Percentiles rank a stretch among this genome's conserved stretches.
phyloP scores from a whole-genome alignment of 2,329 filamentous ascomycete species.

The Orbilia quercus region DNA sequence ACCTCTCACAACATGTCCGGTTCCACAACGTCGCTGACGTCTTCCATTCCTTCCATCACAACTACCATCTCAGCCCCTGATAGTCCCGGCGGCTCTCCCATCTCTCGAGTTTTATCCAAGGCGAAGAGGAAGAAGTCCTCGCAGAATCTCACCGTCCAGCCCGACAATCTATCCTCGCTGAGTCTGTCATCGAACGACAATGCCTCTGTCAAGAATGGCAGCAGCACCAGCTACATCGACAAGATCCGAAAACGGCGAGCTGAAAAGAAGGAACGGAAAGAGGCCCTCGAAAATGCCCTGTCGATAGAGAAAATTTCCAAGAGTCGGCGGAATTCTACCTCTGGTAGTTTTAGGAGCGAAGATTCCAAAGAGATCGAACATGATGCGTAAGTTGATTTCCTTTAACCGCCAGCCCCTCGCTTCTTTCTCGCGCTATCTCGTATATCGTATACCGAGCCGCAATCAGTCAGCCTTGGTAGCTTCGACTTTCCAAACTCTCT shows the following conservation, averaged over 20 bases:
- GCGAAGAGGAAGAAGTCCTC: constrained; percentile 50
- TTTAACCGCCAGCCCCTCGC: constrained; percentile 8
- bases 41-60: constrained; percentile 46
- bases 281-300: constrained; percentile 16
- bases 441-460: constrained; percentile 46
- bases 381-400: constrained; percentile 48
- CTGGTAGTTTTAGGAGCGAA: constrained; percentile 42
- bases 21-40: constrained; percentile 36
- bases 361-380: constrained; percentile 41
- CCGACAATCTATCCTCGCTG: constrained; percentile 35
- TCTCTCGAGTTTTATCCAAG: constrained; percentile 39
- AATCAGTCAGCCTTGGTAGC: constrained; percentile 12
- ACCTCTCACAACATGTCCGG: constrained; percentile 23
- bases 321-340: constrained; percentile 31
- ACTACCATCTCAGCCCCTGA: constrained; percentile 49
- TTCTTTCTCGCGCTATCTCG: constrained; percentile 29
- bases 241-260: constrained; percentile 48
- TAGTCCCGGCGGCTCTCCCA: constrained; percentile 21
- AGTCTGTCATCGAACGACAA: constrained; percentile 50
- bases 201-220: constrained; percentile 28
- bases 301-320: constrained; percentile 19
- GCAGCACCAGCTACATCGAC: constrained; percentile 43
- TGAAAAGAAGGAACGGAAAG: constrained; percentile 48
- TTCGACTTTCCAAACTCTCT: constrained; percentile 35
- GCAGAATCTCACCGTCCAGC: constrained; percentile 36